Percentiles rank a stretch among this genome's conserved stretches.
Conservation (phyloP, 768 basidiomycete species). For the Termitomyces titanicus region DNA sequence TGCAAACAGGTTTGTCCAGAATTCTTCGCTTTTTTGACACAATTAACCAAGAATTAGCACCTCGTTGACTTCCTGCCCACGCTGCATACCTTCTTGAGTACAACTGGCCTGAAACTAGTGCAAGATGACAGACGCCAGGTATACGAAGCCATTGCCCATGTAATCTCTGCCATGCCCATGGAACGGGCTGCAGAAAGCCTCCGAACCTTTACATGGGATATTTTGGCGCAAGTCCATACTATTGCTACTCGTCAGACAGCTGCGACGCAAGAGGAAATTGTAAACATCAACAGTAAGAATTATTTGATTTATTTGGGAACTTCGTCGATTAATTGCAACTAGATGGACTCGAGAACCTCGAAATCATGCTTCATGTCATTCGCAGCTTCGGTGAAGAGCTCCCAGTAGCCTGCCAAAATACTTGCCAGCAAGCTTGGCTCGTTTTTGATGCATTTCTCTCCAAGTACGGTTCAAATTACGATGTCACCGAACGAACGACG, state of each 20-base stretch:
- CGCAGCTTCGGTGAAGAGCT: constrained; percentile 80
- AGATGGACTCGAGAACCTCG: constrained; percentile 91
- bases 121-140: constrained; percentile 91
- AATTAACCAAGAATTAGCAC: constrained; percentile 51
- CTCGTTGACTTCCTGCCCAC: constrained; percentile 90
- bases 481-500: constrained; percentile 79
- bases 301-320: background rate
- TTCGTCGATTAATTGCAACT: background rate
- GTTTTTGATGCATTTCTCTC: constrained; percentile 78
- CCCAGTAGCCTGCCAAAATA: constrained; percentile 75
- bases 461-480: constrained; percentile 73
- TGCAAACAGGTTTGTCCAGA: constrained; percentile 67
- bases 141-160: constrained; percentile 93
- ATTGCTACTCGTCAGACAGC: constrained; percentile 49
- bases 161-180: constrained; percentile 94
- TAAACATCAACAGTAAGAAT: constrained; percentile 61
- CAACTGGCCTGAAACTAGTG: constrained; percentile 71
- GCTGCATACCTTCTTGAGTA: constrained; percentile 82
- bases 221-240: constrained; percentile 72
- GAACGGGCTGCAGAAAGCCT: constrained; percentile 83
- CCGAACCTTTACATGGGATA: constrained; percentile 81
- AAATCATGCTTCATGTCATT: constrained; percentile 86
- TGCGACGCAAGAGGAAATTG: constrained; percentile 68
- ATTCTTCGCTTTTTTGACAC: background rate
- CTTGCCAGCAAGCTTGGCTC: constrained; percentile 75